Conservation (phyloP, 371 early-diverging fungal species). For the Mortierella sp. region DNA sequence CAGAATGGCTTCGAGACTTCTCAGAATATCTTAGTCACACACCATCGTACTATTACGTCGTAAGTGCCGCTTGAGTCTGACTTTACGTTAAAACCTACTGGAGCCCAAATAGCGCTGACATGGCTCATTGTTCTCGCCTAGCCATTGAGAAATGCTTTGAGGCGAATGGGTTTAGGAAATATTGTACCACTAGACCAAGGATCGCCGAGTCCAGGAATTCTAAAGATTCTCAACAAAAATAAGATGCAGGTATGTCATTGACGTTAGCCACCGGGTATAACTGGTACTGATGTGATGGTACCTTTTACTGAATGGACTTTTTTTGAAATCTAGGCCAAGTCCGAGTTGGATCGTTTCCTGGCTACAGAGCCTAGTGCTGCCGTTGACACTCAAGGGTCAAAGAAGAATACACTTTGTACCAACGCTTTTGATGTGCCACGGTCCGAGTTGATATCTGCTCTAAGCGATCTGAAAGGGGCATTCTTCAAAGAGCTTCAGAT, state of each 20-base stretch:
- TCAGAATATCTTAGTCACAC: constrained; percentile 67
- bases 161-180: constrained; percentile 46
- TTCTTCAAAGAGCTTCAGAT: constrained; percentile 46
- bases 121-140: neutral
- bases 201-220: constrained; percentile 9
- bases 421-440: constrained; percentile 51
- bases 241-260: constrained; percentile 26
- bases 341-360: constrained; percentile 26
- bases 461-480: constrained; percentile 28
- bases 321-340: constrained; percentile 26
- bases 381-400: constrained; percentile 14
- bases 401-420: constrained; percentile 28
- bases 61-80: constrained; percentile 12
- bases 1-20: constrained; percentile 63
- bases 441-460: constrained; percentile 27
- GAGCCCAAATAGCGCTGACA: neutral
- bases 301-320: neutral
- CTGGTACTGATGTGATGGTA: neutral
- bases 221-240: constrained; percentile 23
- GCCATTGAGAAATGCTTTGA: constrained; percentile 55
- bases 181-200: constrained; percentile 33
- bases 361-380: constrained; percentile 11
- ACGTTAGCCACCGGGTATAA: neutral
- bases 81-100: neutral
- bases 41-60: constrained; percentile 63